Evolutionary conservation across 495 filamentous ascomycete genomes (phyloP).

Genomic region (Aspergillus conjunctus): DNA sequence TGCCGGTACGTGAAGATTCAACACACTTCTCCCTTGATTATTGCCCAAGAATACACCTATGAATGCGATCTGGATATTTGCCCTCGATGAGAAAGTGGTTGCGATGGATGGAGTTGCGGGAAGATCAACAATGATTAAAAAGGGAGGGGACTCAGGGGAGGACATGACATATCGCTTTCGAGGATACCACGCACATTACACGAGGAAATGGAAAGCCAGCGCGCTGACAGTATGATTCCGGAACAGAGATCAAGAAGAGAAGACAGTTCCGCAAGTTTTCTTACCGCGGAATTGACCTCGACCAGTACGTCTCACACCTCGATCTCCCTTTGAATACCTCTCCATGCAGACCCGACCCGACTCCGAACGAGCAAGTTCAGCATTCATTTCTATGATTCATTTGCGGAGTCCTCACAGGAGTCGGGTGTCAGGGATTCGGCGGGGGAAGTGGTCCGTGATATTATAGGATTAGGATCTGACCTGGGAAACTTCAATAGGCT

Average conservation of each 20-base stretch:
- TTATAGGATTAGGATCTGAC: slow-evolving; percentile 26
- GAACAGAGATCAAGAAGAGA: slow-evolving; percentile 92
- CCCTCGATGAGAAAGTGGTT: slow-evolving; percentile 15
- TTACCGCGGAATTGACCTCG: slow-evolving; percentile 98
- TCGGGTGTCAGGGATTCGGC: slow-evolving; percentile 6
- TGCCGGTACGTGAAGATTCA: slow-evolving; percentile 66
- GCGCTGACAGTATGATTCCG: slow-evolving; percentile 45
- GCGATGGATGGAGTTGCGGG: slow-evolving; percentile 8
- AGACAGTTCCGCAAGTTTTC: slow-evolving; percentile 99
- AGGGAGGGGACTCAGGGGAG: slow-evolving; percentile 1
- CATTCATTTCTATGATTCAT: neutral
- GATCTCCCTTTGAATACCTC: neutral
- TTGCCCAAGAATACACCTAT: slow-evolving; percentile 9
- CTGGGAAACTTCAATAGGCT: slow-evolving; percentile 58
- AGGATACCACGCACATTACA: slow-evolving; percentile 13
- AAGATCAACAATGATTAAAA: neutral
- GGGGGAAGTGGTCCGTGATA: slow-evolving; percentile 13
- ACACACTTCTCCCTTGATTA: slow-evolving; percentile 8
- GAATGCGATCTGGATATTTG: slow-evolving; percentile 15
- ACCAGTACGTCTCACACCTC: slow-evolving; percentile 71
- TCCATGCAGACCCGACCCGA: slow-evolving; percentile 52
- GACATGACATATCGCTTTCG: neutral
- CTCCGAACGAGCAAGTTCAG: slow-evolving; percentile 67
- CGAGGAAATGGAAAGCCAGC: slow-evolving; percentile 17
- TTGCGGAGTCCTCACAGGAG: slow-evolving; percentile 13